These are phyloP conservation scores for Casaregolazyma suthepensis DNA, from an alignment of 1,139 yeast genomes.

Conservation along the genomic window DNA sequence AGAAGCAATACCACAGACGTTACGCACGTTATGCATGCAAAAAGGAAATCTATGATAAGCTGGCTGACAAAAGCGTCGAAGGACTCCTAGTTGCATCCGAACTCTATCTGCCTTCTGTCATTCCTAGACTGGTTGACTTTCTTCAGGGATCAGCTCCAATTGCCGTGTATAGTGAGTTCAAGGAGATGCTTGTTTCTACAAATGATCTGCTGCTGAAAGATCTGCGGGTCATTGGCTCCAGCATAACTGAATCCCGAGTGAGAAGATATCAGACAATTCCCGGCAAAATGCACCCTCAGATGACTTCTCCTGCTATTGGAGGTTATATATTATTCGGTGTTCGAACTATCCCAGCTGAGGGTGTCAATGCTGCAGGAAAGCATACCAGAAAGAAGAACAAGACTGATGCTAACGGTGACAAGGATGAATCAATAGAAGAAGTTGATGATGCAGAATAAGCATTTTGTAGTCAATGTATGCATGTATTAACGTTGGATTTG, in stretches of 20 bases:
- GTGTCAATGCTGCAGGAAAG: conserved; percentile 37
- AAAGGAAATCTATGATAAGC: conserved; percentile 41
- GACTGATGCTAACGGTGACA: conserved; percentile 11
- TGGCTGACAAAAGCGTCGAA: conserved; percentile 61
- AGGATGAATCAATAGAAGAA: neutral
- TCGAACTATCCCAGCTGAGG: conserved; percentile 66
- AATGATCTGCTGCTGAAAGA: conserved; percentile 64
- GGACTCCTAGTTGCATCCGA: conserved; percentile 71
- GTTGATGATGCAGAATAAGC: neutral
- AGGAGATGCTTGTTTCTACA: conserved; percentile 68
- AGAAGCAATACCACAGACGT: conserved; percentile 63
- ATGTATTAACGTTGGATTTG: neutral
- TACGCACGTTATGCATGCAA: conserved; percentile 49
- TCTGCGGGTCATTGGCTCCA: conserved; percentile 71
- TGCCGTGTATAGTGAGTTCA: conserved; percentile 72
- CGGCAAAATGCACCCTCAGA: conserved; percentile 89
- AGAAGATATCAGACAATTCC: conserved; percentile 88
- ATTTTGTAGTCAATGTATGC: neutral
- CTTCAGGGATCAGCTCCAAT: conserved; percentile 87
- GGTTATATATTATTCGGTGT: conserved; percentile 82
- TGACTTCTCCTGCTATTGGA: conserved; percentile 92
- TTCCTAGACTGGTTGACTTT: conserved; percentile 56
- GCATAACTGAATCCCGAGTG: conserved; percentile 74
- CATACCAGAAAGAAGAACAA: conserved; percentile 24
- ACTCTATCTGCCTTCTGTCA: conserved; percentile 57